Evolutionary conservation across 177 flowering plant genomes (phyloP), one percentile per base, ranked within the genome.

Genomic region (Telopea speciosissima): DNA sequence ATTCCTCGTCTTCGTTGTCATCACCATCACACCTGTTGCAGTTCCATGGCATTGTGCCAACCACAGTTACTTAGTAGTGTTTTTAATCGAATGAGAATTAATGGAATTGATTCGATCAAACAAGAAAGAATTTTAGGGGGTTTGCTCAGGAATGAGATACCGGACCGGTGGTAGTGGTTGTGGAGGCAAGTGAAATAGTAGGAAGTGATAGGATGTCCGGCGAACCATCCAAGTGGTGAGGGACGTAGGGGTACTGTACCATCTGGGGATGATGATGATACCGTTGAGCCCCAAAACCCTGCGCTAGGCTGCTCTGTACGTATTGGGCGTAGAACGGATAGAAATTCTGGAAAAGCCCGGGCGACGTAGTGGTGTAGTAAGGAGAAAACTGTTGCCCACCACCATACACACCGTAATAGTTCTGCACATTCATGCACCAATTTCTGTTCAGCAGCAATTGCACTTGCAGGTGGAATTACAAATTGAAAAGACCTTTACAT

Each of bases 371-470:
- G 23, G n/a, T n/a, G 62, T 74, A 82, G 77, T 81, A 83, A 36
- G 86, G 86, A 16, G 84, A 76, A 59, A 71, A 81, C 65, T 85
- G 87, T 63, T 86, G 87, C 17, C 81, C 83, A 13, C 81, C 83
- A 13, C 89, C 89, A 79, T 85, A 87, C 19, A 76, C 74, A 82
- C 75, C 76, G 72, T 86, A 87, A 69, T 87, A 89, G 68, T 72
- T 84, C 93, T 89, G 86, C 83, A 80, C 60, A 49, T 68, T 1
- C 8, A 58, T 58, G 24, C 14, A 66, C 52, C 63, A 64, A 60
- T 45, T 33, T 70, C 22, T 36, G 25, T n/a, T 42, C 40, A 24
- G 40, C 40, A 36, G 40, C 40, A 36, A 36, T 36, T 36, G 8
- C 40, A 36, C 8, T 36, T 28, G 31, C 31, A 28, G 31, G 31